phyloP scores from a whole-genome alignment of 129 eudicot genomes.

The Flaveria bidentis region DNA sequence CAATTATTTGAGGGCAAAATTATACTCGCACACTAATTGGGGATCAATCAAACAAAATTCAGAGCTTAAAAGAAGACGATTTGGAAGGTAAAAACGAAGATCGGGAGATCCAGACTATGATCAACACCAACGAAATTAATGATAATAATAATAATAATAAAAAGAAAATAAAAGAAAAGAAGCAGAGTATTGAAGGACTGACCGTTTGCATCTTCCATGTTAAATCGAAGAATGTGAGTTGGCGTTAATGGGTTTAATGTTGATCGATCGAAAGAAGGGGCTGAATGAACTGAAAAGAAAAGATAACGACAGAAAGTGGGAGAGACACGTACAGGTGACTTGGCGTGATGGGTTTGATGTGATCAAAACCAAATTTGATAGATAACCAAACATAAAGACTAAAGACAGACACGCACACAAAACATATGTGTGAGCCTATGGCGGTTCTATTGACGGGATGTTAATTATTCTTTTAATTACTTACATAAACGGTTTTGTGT shows the following conservation, averaged over 20 bases:
- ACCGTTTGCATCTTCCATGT: slow-evolving; percentile 38
- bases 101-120: slow-evolving; percentile 12
- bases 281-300: too few species aligned
- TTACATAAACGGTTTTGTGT: too few species aligned
- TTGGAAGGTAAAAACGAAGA: not conserved
- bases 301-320: too few species aligned
- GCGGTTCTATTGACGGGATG: too few species aligned
- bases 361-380: too few species aligned
- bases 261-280: not conserved
- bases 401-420: not conserved
- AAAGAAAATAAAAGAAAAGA: not conserved
- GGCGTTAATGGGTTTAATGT: slow-evolving; percentile 18
- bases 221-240: slow-evolving; percentile 8
- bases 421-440: too few species aligned
- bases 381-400: not conserved
- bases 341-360: not conserved
- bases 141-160: too few species aligned
- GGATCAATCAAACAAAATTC: too few species aligned
- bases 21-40: too few species aligned
- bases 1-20: not conserved
- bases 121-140: not conserved
- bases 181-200: not conserved
- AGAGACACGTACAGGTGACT: slow-evolving; percentile 1
- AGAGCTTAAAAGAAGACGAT: not conserved
- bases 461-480: too few species aligned